phyloP scores from a whole-genome alignment of 352 stramenopile species.

The Globisporangium uncinulatum region DNA sequence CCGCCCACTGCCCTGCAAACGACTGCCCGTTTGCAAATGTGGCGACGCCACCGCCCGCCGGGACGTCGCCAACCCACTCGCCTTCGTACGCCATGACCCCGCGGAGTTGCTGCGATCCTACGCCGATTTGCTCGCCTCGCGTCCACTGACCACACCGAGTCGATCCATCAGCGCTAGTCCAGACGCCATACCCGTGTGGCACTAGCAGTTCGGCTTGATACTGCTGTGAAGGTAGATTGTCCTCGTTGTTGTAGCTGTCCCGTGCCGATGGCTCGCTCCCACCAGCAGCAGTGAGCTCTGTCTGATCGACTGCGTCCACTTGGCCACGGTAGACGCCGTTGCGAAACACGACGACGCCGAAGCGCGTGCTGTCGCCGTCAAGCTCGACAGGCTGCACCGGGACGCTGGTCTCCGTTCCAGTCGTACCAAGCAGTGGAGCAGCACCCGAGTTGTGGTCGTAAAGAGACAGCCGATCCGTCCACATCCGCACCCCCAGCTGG shows the following conservation, averaged over 20 bases:
- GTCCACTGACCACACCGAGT: constrained; percentile 32
- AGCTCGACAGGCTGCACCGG: too few species aligned
- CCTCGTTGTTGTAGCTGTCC: not conserved
- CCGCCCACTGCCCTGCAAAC: constrained; percentile 35
- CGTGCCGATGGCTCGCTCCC: not conserved
- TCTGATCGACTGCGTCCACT: not conserved
- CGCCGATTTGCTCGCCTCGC: constrained; percentile 24
- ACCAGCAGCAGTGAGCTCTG: not conserved
- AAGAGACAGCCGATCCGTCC: too few species aligned
- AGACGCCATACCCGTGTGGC: constrained; percentile 39
- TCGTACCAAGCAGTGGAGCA: too few species aligned
- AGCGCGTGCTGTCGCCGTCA: too few species aligned
- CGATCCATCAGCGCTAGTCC: constrained; percentile 22
- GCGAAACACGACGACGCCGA: constrained; percentile 1
- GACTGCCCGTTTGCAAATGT: constrained; percentile 33
- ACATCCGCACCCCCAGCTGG: too few species aligned
- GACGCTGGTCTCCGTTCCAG: too few species aligned
- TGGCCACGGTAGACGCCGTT: constrained; percentile 10
- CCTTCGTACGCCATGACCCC: constrained; percentile 39
- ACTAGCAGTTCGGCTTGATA: not conserved
- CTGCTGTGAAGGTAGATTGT: not conserved
- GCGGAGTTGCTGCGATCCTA: constrained; percentile 30
- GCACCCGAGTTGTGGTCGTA: too few species aligned
- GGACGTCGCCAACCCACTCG: constrained; percentile 18
- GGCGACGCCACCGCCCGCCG: constrained; percentile 35